Base-by-base conservation (phyloP, 2,329 filamentous ascomycete species). In the Penicillium verrucosum region DNA sequence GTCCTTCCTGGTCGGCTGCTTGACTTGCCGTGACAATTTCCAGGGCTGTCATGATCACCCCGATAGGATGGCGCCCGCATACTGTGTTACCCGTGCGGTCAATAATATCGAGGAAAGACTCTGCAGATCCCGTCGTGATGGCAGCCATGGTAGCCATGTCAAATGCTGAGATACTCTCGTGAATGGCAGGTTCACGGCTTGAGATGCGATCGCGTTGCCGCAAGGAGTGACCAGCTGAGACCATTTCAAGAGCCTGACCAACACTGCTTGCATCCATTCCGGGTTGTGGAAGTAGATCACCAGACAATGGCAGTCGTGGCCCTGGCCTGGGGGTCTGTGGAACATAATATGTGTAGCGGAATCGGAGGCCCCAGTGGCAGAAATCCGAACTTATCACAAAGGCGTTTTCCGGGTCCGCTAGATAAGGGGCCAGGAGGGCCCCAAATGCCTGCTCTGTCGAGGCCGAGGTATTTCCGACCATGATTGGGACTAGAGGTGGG, bases 311-410 rank as follows among this genome's bases (percentile, higher is more conserved):
- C 18, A 77, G 66, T 12, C 47, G 58, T 4, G 72, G 73, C 1
- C 67, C 69, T 14, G 74, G 73, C 16, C 62, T 66, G 25, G 78
- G 68, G 62, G 80, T 54, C 59, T 82, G 58, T 58, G 83, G 77
- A 32, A 85, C 82, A 72, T 97, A 96, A 57, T 88, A 88, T 29
- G 86, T 90, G 73, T 97, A 99, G 54, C 82, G 79, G 73, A 97
- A 99, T 47, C 90, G 82, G 0, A 80, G 66, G 11, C 94, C 94
- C 94, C 94, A 99, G 74, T 99, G 94, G 62, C 93, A 97, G 73
- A 99, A 99, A 73, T 99, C 94, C 1, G 92, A 96, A 72, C 89
- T 94, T 61, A 97, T 83, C 59, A 99, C 83, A 70, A 97, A 97
- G 1, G 88, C 85, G 59, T 90, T 95, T 16, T 63, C 64, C 0